These are phyloP conservation scores for Globisporangium polare DNA, from an alignment of 352 stramenopile genomes.

Conservation along the genomic window DNA sequence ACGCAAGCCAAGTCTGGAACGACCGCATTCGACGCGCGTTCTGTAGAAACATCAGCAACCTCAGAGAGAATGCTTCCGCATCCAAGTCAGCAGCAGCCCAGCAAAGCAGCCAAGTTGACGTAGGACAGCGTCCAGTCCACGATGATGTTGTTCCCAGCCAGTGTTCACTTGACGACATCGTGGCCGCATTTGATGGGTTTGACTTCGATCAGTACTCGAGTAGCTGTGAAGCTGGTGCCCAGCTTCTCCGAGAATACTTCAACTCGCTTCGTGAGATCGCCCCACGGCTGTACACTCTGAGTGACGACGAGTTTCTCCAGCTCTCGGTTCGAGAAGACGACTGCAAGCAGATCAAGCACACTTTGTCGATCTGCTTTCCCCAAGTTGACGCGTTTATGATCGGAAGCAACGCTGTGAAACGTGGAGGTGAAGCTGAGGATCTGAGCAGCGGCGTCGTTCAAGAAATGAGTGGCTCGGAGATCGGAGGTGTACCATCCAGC, in stretches of 20 bases:
- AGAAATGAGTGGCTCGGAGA: not conserved
- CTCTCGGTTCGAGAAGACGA: slow-evolving; percentile 41
- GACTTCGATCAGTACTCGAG: slow-evolving; percentile 40
- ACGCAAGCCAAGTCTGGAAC: slow-evolving; percentile 7
- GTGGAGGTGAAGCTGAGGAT: not conserved
- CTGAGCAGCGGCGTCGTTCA: not conserved
- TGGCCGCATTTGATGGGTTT: slow-evolving; percentile 48
- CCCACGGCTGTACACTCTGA: slow-evolving; percentile 38
- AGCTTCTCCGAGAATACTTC: slow-evolving; percentile 42
- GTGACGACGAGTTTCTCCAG: slow-evolving; percentile 34
- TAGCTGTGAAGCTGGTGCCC: slow-evolving; percentile 33
- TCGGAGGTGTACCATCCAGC: not conserved
- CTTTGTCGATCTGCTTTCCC: slow-evolving; percentile 38
- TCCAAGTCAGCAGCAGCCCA: not conserved
- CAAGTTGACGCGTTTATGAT: slow-evolving; percentile 29
- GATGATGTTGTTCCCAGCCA: slow-evolving; percentile 14
- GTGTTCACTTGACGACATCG: slow-evolving; percentile 37
- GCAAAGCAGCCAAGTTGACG: not conserved
- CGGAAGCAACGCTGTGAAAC: slow-evolving; percentile 4
- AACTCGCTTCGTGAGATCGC: slow-evolving; percentile 28
- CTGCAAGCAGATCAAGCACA: slow-evolving; percentile 20
- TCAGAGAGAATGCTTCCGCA: not conserved
- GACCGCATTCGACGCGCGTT: slow-evolving; percentile 12
- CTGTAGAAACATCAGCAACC: not conserved
- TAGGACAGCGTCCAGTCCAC: not conserved